Conservation (phyloP, 106 monocot species). For the Dendrobium catenatum region DNA sequence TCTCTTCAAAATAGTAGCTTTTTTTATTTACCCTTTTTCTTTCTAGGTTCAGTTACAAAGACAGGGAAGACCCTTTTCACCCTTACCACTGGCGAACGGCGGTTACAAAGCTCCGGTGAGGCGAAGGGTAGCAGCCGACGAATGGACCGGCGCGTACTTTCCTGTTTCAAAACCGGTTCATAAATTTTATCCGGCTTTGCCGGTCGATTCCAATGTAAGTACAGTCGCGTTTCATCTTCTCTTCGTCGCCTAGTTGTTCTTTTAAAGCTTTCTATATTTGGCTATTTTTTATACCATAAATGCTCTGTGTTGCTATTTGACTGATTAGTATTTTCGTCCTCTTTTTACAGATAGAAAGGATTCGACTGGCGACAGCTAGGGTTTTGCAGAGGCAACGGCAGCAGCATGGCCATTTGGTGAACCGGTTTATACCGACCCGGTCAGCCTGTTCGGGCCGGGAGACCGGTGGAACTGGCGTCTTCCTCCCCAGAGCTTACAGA, state of each 20-base stretch:
- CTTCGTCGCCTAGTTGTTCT: neutral
- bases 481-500: conserved; percentile 16
- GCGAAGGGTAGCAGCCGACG: neutral
- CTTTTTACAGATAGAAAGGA: conserved; percentile 5
- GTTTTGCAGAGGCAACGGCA: conserved; percentile 5
- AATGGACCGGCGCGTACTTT: neutral
- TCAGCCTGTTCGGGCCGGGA: neutral
- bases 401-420: neutral
- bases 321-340: neutral
- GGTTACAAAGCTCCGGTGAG: neutral
- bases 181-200: neutral
- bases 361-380: conserved; percentile 2
- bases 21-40: neutral
- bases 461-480: conserved; percentile 29
- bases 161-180: neutral
- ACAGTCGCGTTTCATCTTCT: neutral
- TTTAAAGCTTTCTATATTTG: neutral
- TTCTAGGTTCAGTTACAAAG: neutral
- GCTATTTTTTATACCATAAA: neutral
- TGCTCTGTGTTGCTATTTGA: neutral
- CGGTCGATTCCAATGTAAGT: neutral
- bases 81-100: neutral
- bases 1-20: neutral
- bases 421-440: conserved; percentile 1
- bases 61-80: neutral